Evolutionary conservation across 2,329 filamentous ascomycete species (phyloP), one percentile per base, ranked within the genome.

Genomic region (Aspergillus pseudonomiae): DNA sequence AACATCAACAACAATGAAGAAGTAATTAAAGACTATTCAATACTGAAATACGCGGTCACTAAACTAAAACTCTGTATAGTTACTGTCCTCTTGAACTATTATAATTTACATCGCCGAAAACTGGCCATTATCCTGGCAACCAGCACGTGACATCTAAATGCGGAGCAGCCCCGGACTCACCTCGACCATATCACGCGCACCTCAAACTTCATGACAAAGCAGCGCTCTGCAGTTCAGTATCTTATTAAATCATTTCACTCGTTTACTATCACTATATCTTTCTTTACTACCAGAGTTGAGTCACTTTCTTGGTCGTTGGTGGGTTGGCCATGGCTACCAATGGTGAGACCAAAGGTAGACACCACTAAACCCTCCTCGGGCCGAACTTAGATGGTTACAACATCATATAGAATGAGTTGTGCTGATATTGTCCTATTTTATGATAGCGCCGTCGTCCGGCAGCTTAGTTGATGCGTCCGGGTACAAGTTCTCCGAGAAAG

Each of bases 381-480:
- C n/a, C 52, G 14, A 32, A 30, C 48, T 52, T 10, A 11, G 21
- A 19, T 30, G 26, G 26, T 24, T n/a, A 34, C 21, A 52, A 32
- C 28, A 34, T 32, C 28, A n/a, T 32, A 24, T 30, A 30, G 48
- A n/a, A 21, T 32, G 26, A 32, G 32, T 52, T 9, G 11, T 52
- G 58, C 45, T 57, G 34, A 26, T 19, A 11, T 52, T 21, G 7
- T 34, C 45, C n/a, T 19, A 12, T 48, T 39, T 39, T 4, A n/a
- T 34, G 16, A 30, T 45, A 60, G 58, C 36, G 32, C 43, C 48
- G 34, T 50, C 28, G 46, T 48, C 73, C 5, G 76, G 75, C 58
- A 80, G 75, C 64, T 71, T 82, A 57, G 76, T 82, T 52, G 76
- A 79, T 73, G 79, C 80, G 14, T 80, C 80, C 7, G 80, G 80